These are phyloP conservation scores for Massarina eburnea DNA, from an alignment of 2,329 filamentous ascomycete genomes.

Conservation along the genomic window DNA sequence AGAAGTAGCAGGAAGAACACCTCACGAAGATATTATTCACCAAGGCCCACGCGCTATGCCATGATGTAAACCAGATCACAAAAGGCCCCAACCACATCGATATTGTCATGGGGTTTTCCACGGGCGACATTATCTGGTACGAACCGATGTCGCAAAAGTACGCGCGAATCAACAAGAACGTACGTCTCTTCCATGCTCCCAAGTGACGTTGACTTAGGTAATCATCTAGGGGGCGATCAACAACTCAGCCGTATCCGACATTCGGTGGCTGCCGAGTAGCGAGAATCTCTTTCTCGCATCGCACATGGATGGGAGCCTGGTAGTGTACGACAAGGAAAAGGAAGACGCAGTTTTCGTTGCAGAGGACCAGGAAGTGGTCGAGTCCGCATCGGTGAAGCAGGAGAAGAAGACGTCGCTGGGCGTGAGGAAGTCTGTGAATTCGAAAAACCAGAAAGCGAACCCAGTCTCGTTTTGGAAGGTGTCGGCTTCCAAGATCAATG, in stretches of 20 bases:
- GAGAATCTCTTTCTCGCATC: slow-evolving; percentile 91
- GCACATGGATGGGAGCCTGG: slow-evolving; percentile 85
- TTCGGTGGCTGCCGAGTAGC: slow-evolving; percentile 91
- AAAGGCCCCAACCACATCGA: slow-evolving; percentile 82
- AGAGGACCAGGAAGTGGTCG: slow-evolving; percentile 55
- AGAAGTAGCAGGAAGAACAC: slow-evolving; percentile 70
- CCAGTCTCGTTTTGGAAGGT: slow-evolving; percentile 91
- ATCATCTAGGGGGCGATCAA: slow-evolving; percentile 75
- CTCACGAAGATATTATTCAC: slow-evolving; percentile 96
- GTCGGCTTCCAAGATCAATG: slow-evolving; percentile 86
- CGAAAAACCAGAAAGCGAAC: slow-evolving; percentile 89
- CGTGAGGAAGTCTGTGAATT: slow-evolving; percentile 88
- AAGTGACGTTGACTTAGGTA: slow-evolving; percentile 4
- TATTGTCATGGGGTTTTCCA: slow-evolving; percentile 92
- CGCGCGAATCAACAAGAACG: slow-evolving; percentile 93
- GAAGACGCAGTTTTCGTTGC: slow-evolving; percentile 79
- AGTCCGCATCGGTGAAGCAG: slow-evolving; percentile 33
- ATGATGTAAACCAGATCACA: slow-evolving; percentile 85
- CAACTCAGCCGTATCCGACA: slow-evolving; percentile 78
- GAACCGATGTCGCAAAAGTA: slow-evolving; percentile 97
- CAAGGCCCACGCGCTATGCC: slow-evolving; percentile 91
- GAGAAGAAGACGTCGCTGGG: slow-evolving; percentile 56
- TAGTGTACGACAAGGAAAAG: slow-evolving; percentile 98
- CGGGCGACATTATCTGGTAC: slow-evolving; percentile 97
- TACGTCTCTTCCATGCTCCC: slow-evolving; percentile 43